These are phyloP conservation scores for Akebia trifoliata DNA, from an alignment of 164 flowering plant genomes.

Conservation along the genomic window DNA sequence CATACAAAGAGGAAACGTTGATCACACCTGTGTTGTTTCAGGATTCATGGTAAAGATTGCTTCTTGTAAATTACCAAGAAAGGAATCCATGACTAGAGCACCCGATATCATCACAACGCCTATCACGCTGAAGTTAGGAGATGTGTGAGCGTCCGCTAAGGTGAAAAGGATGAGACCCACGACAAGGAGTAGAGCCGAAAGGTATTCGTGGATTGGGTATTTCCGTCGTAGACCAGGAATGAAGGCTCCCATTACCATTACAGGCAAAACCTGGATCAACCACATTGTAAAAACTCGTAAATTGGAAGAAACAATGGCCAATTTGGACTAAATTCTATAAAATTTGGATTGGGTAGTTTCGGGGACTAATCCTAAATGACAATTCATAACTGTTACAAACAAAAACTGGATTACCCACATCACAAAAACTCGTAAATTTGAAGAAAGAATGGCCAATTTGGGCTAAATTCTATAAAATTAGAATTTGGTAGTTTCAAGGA, in stretches of 20 bases:
- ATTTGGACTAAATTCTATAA: background rate
- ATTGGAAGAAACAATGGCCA: background rate
- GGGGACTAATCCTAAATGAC: slow-evolving; percentile 61
- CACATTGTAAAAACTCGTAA: background rate
- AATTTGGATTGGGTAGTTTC: slow-evolving; percentile 58
- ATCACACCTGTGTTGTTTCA: slow-evolving; percentile 85
- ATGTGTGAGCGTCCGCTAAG: slow-evolving; percentile 66
- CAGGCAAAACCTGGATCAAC: slow-evolving; percentile 60
- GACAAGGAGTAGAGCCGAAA: slow-evolving; percentile 63
- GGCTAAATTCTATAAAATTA: slow-evolving; percentile 5
- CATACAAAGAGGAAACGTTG: slow-evolving; percentile 3
- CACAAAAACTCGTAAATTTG: background rate
- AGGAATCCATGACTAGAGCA: slow-evolving; percentile 81
- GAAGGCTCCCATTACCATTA: slow-evolving; percentile 84
- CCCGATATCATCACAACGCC: slow-evolving; percentile 75
- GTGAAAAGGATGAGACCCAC: slow-evolving; percentile 71
- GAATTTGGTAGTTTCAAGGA: slow-evolving; percentile 55
- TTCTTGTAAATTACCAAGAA: slow-evolving; percentile 86
- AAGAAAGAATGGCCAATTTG: background rate
- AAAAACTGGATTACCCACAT: slow-evolving; percentile 39
- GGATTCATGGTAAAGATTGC: slow-evolving; percentile 86
- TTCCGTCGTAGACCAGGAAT: slow-evolving; percentile 71
- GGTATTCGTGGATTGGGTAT: slow-evolving; percentile 58
- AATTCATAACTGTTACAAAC: slow-evolving; percentile 77
- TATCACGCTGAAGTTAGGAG: slow-evolving; percentile 64